Evolutionary conservation across 1,139 yeast species (phyloP).

Genomic region (Debaryomycetaceae sp.): DNA sequence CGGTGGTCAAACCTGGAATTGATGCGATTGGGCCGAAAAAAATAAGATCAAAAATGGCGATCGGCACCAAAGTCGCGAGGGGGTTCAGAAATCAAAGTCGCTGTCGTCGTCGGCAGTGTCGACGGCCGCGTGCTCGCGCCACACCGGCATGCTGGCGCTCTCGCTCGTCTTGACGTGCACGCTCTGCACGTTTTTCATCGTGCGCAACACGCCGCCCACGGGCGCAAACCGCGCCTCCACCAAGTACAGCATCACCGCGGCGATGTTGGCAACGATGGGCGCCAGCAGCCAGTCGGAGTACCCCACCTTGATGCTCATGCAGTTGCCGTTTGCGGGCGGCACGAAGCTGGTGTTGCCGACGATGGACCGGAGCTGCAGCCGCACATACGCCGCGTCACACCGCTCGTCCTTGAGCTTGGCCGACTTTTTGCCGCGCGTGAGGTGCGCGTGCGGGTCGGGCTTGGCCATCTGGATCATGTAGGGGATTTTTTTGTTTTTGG

Average conservation of each 20-base stretch:
- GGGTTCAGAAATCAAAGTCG: constrained; percentile 30
- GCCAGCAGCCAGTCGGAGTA: constrained; percentile 38
- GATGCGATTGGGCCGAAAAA: too few species aligned
- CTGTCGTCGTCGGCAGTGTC: constrained; percentile 16
- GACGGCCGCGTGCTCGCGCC: constrained; percentile 14
- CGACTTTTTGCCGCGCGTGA: constrained; percentile 26
- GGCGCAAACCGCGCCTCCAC: constrained; percentile 45
- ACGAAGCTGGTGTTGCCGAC: constrained; percentile 56
- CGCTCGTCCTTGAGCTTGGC: constrained; percentile 46
- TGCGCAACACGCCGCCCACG: constrained; percentile 53
- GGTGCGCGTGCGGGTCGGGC: constrained; percentile 38
- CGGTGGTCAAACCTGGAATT: too few species aligned
- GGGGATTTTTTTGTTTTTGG: constrained; percentile 59
- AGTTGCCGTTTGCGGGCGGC: constrained; percentile 55
- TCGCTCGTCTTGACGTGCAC: constrained; percentile 59
- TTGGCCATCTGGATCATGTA: constrained; percentile 62
- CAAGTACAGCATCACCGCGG: constrained; percentile 50
- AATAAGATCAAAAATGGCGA: too few species aligned
- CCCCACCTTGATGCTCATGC: constrained; percentile 51
- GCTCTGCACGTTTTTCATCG: constrained; percentile 40
- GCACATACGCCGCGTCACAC: constrained; percentile 58
- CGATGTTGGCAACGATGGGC: constrained; percentile 49
- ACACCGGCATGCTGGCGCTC: constrained; percentile 53
- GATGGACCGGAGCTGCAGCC: constrained; percentile 57
- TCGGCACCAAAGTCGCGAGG: too few species aligned